Evolutionary conservation across 179 eudicot species (phyloP), one percentile per base, ranked within the genome.

Genomic region (Corrigiola litoralis): DNA sequence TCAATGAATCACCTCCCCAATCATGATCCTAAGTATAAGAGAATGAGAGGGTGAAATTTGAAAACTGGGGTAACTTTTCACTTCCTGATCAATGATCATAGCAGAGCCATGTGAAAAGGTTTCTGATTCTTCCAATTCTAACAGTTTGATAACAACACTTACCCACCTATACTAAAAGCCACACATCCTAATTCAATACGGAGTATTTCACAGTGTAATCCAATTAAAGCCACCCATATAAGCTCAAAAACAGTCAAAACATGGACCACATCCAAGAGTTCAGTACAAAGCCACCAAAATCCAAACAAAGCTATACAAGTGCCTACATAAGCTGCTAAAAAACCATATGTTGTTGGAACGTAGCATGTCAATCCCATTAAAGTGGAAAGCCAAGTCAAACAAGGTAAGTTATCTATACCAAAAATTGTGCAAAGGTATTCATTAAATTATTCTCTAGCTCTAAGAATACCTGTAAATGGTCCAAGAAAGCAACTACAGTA

Each of bases 61-160:
- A n/a, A n/a, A n/a, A n/a, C n/a, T n/a, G n/a, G n/a, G n/a, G n/a
- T n/a, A n/a, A n/a, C n/a, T n/a, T n/a, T n/a, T n/a, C n/a, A n/a
- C n/a, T n/a, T n/a, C n/a, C n/a, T n/a, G n/a, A n/a, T n/a, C n/a
- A n/a, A n/a, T n/a, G n/a, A n/a, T n/a, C n/a, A n/a, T n/a, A 70
- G 60, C 58, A 61, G 41, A 36, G 46, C 72, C 77, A 79, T 75
- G 80, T 79, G 83, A 33, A 67, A 69, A 24, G n/a, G 42, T 4
- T 40, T 68, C 25, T 28, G 36, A n/a, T 64, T 41, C 14, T 31
- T 21, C 60, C 34, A 69, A 8, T 49, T 49, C 50, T 61, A 46
- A 48, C 28, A 50, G 33, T 58, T 75, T 69, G 69, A 73, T 65
- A 40, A 49, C 24, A 67, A 65, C 72, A 25, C 49, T 69, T 61